Base-by-base conservation (phyloP, 2,329 filamentous ascomycete genomes). In the Claviceps monticola region DNA sequence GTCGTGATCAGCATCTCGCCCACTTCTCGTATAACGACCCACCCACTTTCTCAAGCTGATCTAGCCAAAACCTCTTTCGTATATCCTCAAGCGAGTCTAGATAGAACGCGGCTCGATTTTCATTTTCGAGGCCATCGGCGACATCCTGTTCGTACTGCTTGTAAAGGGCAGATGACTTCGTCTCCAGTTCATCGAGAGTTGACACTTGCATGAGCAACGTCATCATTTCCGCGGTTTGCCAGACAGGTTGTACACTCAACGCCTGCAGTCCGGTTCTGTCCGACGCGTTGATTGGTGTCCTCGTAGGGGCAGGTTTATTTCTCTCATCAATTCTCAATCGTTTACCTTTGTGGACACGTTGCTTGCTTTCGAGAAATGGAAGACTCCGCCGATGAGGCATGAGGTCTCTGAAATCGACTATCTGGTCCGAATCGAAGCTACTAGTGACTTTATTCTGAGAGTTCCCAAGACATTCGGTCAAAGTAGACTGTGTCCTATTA, bases 81-180 rank as follows among this genome's bases (percentile, higher is more conserved):
- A 53, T 52, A 1, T 37, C 45, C 14, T 58, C 53, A 26, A 70
- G 55, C 13, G 53, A 59, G 7, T 64, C 56, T 21, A 63, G 36
- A 41, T 69, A 70, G 52, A 64, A 67, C 11, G 56, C 55, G 16
- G 64, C 65, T 21, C 58, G 60, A 0, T 54, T 39, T 1, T 37
- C 54, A 14, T 55, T 43, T 21, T 68, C 54, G 7, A 48, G 54
- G 0, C 63, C 58, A 7, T 53, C 34, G 0, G 52, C 46, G 8
- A 65, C 29, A 42, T 69, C 66, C n/a, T 56, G 55, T 42, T 61
- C 55, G 45, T 64, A 69, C 49, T 68, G 64, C 5, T 67, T 60
- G 26, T 69, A 58, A 9, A 68, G 39, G 3, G 29, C 55, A 1
- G 56, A 56, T 3, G 66, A 63, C 34, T 52, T 51, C 46, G 52